Evolutionary conservation across 1,284 basidiomycete genomes (phyloP).

Genomic region (Malassezia sp.): DNA sequence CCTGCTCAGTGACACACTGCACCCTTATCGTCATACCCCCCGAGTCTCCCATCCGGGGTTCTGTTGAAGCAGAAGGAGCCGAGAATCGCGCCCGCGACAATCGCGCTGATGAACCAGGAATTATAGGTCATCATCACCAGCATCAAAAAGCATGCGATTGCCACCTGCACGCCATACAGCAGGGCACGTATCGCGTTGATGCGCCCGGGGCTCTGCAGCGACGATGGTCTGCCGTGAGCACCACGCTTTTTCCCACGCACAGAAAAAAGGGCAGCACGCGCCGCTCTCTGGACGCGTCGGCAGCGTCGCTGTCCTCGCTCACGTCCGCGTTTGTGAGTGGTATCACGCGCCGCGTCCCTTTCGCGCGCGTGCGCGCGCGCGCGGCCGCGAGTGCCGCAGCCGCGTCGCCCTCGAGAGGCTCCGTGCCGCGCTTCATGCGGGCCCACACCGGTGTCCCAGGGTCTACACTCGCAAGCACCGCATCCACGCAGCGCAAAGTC

Average conservation of each 20-base stretch:
- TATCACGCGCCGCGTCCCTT: conserved; percentile 5
- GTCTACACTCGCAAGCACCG: not conserved
- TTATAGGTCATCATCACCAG: conserved; percentile 38
- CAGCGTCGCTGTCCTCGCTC: not conserved
- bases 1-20: conserved; percentile 6
- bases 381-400: not conserved
- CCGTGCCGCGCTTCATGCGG: no score
- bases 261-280: not conserved
- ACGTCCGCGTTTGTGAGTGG: conserved; percentile 1
- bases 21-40: not conserved
- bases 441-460: not conserved
- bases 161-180: conserved; percentile 21
- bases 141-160: conserved; percentile 28
- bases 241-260: not conserved
- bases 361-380: not conserved
- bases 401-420: not conserved
- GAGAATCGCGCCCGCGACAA: conserved; percentile 19
- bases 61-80: conserved; percentile 4
- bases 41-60: not conserved
- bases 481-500: conserved; percentile 1
- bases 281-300: not conserved
- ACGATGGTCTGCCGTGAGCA: no score
- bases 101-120: conserved; percentile 22
- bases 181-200: conserved; percentile 6
- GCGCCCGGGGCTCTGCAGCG: conserved; percentile 10